phyloP scores from a whole-genome alignment of 805 yeast genomes.

The Saccharomycopsis lassenensis region DNA sequence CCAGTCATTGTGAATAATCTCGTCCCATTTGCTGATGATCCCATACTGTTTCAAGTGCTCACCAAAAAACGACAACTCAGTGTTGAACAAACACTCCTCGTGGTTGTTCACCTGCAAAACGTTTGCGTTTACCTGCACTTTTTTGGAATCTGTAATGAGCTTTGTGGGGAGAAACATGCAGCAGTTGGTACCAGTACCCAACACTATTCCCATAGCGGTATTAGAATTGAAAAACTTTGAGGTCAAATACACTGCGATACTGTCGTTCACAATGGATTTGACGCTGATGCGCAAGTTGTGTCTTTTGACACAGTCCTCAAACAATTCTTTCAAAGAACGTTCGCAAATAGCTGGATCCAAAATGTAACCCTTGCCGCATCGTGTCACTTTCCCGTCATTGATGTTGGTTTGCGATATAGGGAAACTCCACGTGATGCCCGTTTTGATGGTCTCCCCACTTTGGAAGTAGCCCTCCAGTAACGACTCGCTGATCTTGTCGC shows the following conservation, averaged over 20 bases:
- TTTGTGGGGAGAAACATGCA: constrained; percentile 6
- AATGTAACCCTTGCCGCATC: constrained; percentile 16
- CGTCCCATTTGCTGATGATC: too few species aligned
- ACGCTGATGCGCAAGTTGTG: constrained; percentile 4
- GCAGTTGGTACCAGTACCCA: constrained; percentile 17
- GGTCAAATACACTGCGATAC: constrained; percentile 11
- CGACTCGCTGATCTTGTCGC: constrained; percentile 1
- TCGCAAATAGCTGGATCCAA: not conserved
- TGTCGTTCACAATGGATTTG: constrained; percentile 11
- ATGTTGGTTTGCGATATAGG: constrained; percentile 10
- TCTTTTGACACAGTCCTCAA: constrained; percentile 4
- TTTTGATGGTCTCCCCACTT: not conserved
- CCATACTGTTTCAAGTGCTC: constrained; percentile 1
- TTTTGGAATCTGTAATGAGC: not conserved
- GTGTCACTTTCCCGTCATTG: constrained; percentile 10
- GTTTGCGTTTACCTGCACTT: not conserved
- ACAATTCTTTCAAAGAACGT: constrained; percentile 5
- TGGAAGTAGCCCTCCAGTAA: not conserved
- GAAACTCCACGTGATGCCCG: constrained; percentile 16
- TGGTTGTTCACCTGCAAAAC: not conserved
- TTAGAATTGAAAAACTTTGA: constrained; percentile 4
- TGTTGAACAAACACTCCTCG: constrained; percentile 5
- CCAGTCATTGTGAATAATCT: too few species aligned
- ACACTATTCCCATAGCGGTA: constrained; percentile 18
- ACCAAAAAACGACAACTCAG: constrained; percentile 17